Conservation (phyloP, 2,329 filamentous ascomycete species). For the Dothistroma septosporum region DNA sequence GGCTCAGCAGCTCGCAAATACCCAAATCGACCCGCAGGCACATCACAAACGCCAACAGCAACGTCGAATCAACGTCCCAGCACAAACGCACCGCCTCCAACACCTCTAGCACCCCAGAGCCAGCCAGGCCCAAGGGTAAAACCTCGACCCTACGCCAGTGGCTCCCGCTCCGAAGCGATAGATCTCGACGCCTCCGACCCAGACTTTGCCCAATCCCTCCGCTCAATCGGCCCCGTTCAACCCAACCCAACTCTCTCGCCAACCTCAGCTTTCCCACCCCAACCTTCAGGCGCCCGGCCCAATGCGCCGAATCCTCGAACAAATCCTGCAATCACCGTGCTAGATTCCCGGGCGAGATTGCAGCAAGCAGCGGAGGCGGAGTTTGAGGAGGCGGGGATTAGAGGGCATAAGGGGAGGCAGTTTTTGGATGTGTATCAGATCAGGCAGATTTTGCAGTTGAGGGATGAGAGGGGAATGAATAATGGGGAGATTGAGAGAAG, state of each 20-base stretch:
- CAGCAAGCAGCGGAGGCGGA: slow-evolving; percentile 53
- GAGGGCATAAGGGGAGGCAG: slow-evolving; percentile 40
- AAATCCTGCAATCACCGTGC: slow-evolving; percentile 54
- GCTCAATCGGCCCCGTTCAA: slow-evolving; percentile 56
- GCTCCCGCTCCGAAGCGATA: slow-evolving; percentile 45
- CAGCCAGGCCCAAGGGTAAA: slow-evolving; percentile 41
- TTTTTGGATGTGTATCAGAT: slow-evolving; percentile 45
- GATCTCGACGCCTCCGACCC: slow-evolving; percentile 60
- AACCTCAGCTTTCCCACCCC: slow-evolving; percentile 48
- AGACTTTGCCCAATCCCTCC: slow-evolving; percentile 75
- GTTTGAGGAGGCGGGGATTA: slow-evolving; percentile 42
- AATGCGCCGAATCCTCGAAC: slow-evolving; percentile 35
- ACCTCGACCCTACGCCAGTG: slow-evolving; percentile 38
- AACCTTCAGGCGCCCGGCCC: slow-evolving; percentile 32
- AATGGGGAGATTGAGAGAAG: slow-evolving; percentile 32
- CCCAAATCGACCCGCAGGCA: slow-evolving; percentile 41
- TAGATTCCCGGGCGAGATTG: slow-evolving; percentile 51
- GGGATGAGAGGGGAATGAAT: slow-evolving; percentile 30
- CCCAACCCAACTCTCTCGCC: slow-evolving; percentile 55
- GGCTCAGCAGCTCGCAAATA: slow-evolving; percentile 53
- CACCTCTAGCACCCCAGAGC: slow-evolving; percentile 30
- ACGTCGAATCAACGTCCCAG: slow-evolving; percentile 30
- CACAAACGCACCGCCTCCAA: slow-evolving; percentile 25
- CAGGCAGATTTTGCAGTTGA: slow-evolving; percentile 33
- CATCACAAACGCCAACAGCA: slow-evolving; percentile 24